phyloP scores from a whole-genome alignment of 345 rosid genomes.

The Triadica sebifera region DNA sequence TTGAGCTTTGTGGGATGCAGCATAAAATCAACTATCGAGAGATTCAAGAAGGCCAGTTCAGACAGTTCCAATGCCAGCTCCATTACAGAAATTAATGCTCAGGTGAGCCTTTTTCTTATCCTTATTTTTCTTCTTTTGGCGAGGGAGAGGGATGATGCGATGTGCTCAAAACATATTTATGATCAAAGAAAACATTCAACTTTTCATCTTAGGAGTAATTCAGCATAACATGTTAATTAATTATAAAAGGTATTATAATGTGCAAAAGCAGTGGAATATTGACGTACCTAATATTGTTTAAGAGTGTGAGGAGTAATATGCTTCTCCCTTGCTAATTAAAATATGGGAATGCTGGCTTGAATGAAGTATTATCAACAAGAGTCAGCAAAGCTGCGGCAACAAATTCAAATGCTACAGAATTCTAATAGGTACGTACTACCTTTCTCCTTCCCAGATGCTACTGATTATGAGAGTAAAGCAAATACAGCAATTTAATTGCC shows the following conservation, averaged over 20 bases:
- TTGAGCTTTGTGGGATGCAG: constrained; percentile 32
- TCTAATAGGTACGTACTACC: constrained; percentile 65
- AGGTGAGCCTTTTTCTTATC: constrained; percentile 39
- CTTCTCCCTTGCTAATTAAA: too few species aligned
- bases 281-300: too few species aligned
- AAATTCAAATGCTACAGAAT: constrained; percentile 87
- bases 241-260: too few species aligned
- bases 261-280: too few species aligned
- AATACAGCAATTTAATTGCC: too few species aligned
- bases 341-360: neutral
- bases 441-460: neutral
- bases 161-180: too few species aligned
- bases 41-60: constrained; percentile 90
- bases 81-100: constrained; percentile 93
- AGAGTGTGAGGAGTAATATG: too few species aligned
- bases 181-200: too few species aligned
- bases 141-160: too few species aligned
- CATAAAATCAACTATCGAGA: constrained; percentile 83
- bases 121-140: too few species aligned
- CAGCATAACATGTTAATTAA: too few species aligned
- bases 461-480: neutral
- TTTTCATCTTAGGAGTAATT: too few species aligned
- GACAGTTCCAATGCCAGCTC: constrained; percentile 57
- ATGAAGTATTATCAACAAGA: constrained; percentile 93
- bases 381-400: constrained; percentile 88